Evolutionary conservation across 495 filamentous ascomycete genomes (phyloP).

Genomic region (Xylaria telfairii): DNA sequence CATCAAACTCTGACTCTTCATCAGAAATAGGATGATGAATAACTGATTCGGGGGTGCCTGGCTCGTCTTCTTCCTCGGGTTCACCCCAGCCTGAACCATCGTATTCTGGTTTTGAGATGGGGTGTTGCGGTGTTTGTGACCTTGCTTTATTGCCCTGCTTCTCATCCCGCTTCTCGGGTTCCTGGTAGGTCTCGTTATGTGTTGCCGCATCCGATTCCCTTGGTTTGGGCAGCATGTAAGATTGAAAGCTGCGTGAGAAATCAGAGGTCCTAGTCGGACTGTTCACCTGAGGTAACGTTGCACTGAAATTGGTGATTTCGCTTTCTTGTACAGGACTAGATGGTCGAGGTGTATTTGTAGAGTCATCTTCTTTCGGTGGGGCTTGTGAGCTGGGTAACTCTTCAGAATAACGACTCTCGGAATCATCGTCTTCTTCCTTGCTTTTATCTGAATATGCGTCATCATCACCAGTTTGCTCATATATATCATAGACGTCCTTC

Average conservation of each 20-base stretch:
- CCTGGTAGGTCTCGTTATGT: slow-evolving; percentile 48
- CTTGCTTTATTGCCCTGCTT: slow-evolving; percentile 45
- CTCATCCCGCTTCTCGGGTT: slow-evolving; percentile 52
- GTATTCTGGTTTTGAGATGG: slow-evolving; percentile 60
- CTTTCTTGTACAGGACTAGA: slow-evolving; percentile 42
- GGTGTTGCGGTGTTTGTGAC: slow-evolving; percentile 68
- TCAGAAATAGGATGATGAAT: slow-evolving; percentile 75
- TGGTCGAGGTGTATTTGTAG: slow-evolving; percentile 52
- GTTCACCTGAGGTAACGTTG: slow-evolving; percentile 34
- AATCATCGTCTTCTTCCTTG: slow-evolving; percentile 29
- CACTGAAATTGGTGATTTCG: slow-evolving; percentile 38
- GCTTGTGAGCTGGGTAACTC: slow-evolving; percentile 23
- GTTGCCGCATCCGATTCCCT: slow-evolving; percentile 38
- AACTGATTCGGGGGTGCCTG: slow-evolving; percentile 90
- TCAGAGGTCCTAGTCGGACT: slow-evolving; percentile 38
- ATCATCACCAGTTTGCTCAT: slow-evolving; percentile 31
- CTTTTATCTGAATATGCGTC: slow-evolving; percentile 20
- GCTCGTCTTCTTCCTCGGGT: slow-evolving; percentile 58
- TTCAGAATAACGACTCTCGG: slow-evolving; percentile 40
- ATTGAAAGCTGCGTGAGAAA: slow-evolving; percentile 49
- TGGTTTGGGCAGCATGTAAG: slow-evolving; percentile 50
- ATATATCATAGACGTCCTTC: slow-evolving; percentile 36
- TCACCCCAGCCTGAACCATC: slow-evolving; percentile 62
- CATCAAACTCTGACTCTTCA: slow-evolving; percentile 43
- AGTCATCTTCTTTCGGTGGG: slow-evolving; percentile 29